These are phyloP conservation scores for Flammula alnicola DNA, from an alignment of 1,284 basidiomycete genomes.

Conservation along the genomic window DNA sequence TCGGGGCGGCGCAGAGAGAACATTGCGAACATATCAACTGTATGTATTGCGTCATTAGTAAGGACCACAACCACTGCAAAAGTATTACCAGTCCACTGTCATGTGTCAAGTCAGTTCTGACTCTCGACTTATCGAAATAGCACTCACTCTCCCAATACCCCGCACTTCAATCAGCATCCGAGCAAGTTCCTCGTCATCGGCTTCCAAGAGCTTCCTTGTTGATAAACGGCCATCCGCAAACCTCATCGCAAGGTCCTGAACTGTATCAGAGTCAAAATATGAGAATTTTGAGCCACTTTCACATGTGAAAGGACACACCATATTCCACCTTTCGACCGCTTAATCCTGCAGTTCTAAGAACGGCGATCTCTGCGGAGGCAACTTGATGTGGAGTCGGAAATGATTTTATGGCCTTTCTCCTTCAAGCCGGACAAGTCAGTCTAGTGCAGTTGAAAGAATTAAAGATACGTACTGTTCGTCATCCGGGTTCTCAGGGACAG, in stretches of 20 bases:
- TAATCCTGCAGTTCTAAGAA: slow-evolving; percentile 73
- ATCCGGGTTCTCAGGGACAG: slow-evolving; percentile 67
- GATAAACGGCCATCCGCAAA: slow-evolving; percentile 82
- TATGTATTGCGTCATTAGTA: slow-evolving; percentile 6
- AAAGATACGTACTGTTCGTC: slow-evolving; percentile 41
- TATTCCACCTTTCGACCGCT: slow-evolving; percentile 88
- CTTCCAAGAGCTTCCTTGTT: slow-evolving; percentile 69
- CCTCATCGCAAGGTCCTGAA: slow-evolving; percentile 76
- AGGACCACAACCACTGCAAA: background rate
- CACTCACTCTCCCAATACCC: slow-evolving; percentile 77
- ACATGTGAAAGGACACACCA: slow-evolving; percentile 45
- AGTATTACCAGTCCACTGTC: slow-evolving; percentile 53
- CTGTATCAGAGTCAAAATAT: slow-evolving; percentile 47
- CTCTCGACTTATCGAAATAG: background rate
- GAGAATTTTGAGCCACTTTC: slow-evolving; percentile 36
- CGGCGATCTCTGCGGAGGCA: slow-evolving; percentile 56
- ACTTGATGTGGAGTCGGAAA: slow-evolving; percentile 81
- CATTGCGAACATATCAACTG: slow-evolving; percentile 89
- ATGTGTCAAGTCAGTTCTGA: slow-evolving; percentile 4
- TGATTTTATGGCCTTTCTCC: slow-evolving; percentile 35
- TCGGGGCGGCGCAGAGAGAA: slow-evolving; percentile 85
- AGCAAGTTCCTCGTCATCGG: slow-evolving; percentile 75
- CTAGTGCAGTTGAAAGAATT: background rate
- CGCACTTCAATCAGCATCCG: slow-evolving; percentile 78
- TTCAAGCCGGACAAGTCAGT: slow-evolving; percentile 9